These are phyloP conservation scores for Heritiera fomes DNA, from an alignment of 345 rosid species.

Conservation along the genomic window DNA sequence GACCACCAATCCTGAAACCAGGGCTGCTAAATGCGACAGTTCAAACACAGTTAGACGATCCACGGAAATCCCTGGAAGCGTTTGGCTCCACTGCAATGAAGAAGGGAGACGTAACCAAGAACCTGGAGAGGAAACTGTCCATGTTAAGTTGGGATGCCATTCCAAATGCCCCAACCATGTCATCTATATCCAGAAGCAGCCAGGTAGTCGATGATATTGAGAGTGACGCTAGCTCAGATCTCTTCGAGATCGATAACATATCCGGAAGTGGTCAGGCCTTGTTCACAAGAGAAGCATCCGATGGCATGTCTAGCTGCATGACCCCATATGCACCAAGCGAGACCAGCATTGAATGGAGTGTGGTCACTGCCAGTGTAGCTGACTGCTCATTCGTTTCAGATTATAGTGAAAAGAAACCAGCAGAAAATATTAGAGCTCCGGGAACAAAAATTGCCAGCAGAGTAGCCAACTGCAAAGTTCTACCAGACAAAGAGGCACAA, in stretches of 20 bases:
- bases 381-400: conserved; percentile 45
- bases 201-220: conserved; percentile 41
- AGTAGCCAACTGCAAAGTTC: conserved; percentile 13
- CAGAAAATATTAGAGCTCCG: not conserved
- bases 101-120: conserved; percentile 42
- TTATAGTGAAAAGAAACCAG: conserved; percentile 33
- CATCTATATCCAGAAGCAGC: conserved; percentile 21
- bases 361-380: conserved; percentile 57
- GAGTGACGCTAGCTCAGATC: conserved; percentile 71
- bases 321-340: conserved; percentile 52
- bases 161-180: conserved; percentile 39
- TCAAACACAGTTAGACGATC: conserved; percentile 20
- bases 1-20: conserved; percentile 35
- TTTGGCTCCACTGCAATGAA: conserved; percentile 37
- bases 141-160: conserved; percentile 77
- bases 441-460: conserved; percentile 8
- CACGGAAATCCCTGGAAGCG: conserved; percentile 48
- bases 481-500: conserved; percentile 20
- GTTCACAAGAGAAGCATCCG: conserved; percentile 38
- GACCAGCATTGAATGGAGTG: conserved; percentile 67
- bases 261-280: conserved; percentile 37
- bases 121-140: conserved; percentile 59
- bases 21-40: conserved; percentile 20
- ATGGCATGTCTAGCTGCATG: conserved; percentile 41
- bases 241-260: conserved; percentile 66